Evolutionary conservation across 441 rosid genomes (phyloP).

Genomic region (Eruca vesicaria): DNA sequence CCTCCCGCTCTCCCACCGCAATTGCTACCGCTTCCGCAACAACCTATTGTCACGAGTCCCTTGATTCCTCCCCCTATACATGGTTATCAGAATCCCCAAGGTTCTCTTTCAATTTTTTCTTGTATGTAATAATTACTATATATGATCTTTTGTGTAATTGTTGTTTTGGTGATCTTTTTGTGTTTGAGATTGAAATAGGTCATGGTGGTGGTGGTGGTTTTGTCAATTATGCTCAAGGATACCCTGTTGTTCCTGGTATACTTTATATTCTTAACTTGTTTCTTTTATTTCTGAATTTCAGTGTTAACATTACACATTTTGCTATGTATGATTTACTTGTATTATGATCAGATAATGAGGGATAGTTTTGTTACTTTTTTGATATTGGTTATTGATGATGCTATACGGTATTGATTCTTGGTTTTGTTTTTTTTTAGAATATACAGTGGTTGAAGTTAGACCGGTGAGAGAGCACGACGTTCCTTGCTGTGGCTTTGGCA

Average conservation of each 20-base stretch:
- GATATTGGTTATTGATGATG: background rate
- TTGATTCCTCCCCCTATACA: conserved; percentile 32
- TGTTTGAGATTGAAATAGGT: background rate
- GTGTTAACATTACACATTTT: background rate
- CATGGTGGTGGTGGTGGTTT: conserved; percentile 28
- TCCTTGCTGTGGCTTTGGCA: conserved; percentile 85
- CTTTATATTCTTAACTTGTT: background rate
- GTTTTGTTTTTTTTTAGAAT: conserved; percentile 42
- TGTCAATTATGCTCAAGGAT: conserved; percentile 33
- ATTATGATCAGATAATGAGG: background rate
- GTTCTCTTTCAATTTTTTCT: conserved; percentile 23
- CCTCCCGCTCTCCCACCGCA: conserved; percentile 49
- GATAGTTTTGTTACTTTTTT: background rate
- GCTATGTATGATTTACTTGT: background rate
- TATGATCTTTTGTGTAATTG: conserved; percentile 35
- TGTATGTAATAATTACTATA: background rate
- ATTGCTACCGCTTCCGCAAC: conserved; percentile 45
- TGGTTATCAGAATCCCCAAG: conserved; percentile 52
- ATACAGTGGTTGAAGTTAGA: conserved; percentile 51
- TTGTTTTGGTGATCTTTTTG: conserved; percentile 26
- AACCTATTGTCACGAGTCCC: conserved; percentile 20
- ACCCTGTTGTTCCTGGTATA: conserved; percentile 35
- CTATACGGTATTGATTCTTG: background rate
- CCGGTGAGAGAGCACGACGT: conserved; percentile 51
- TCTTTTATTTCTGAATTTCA: background rate